phyloP scores from a whole-genome alignment of 2,329 filamentous ascomycete species.

The Xylaria arbuscula region DNA sequence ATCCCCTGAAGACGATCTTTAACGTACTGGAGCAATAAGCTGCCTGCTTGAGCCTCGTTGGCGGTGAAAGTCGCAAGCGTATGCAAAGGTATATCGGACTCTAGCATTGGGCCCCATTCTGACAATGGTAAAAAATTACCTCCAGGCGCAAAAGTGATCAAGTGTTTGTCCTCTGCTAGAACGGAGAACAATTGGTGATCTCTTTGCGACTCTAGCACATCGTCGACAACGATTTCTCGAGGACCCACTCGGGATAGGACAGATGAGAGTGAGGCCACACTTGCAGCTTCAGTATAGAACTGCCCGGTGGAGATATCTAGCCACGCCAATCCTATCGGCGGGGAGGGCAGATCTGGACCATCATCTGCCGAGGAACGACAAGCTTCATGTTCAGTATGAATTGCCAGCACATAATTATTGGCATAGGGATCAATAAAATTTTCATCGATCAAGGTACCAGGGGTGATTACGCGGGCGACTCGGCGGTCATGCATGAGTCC shows the following conservation, averaged over 20 bases:
- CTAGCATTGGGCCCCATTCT: constrained; percentile 81
- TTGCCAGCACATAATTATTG: constrained; percentile 90
- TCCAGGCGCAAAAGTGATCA: constrained; percentile 76
- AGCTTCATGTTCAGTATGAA: constrained; percentile 64
- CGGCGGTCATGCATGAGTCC: constrained; percentile 85
- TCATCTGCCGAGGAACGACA: constrained; percentile 40
- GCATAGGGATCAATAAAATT: constrained; percentile 95
- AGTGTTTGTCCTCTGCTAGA: constrained; percentile 79
- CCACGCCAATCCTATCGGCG: constrained; percentile 80
- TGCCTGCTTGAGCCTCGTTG: constrained; percentile 80
- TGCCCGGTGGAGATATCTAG: constrained; percentile 94
- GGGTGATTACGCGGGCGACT: constrained; percentile 89
- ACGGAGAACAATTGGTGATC: constrained; percentile 72
- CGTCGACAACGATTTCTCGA: constrained; percentile 83
- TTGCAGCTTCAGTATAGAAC: constrained; percentile 85
- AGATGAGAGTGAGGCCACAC: constrained; percentile 78
- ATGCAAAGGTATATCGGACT: constrained; percentile 71
- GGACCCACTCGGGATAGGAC: constrained; percentile 85
- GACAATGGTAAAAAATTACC: constrained; percentile 61
- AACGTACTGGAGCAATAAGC: constrained; percentile 85
- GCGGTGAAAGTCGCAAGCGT: constrained; percentile 68
- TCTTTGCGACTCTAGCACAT: constrained; percentile 66
- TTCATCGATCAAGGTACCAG: constrained; percentile 95
- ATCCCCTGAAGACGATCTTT: constrained; percentile 79
- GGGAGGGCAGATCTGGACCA: constrained; percentile 32